phyloP scores from a whole-genome alignment of 768 basidiomycete genomes.

The Russula griseocarnosa region DNA sequence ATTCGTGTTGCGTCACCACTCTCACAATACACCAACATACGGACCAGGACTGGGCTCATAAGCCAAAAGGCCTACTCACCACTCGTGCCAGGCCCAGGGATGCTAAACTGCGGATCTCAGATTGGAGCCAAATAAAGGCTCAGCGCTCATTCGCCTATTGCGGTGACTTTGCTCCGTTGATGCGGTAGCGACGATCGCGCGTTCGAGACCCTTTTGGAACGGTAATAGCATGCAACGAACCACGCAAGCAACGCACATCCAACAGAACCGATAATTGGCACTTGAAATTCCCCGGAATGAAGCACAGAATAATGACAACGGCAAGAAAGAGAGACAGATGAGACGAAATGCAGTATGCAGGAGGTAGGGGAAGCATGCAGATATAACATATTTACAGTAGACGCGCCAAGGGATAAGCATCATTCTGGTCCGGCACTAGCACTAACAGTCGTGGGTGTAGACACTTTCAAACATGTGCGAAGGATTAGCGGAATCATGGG shows the following conservation, averaged over 20 bases:
- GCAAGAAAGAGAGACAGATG: constrained; percentile 27
- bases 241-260: constrained; percentile 12
- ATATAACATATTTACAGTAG: constrained; percentile 35
- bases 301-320: constrained; percentile 20
- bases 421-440: constrained; percentile 9
- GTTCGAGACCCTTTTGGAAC: constrained; percentile 5
- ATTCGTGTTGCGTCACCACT: neutral
- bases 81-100: neutral
- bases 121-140: neutral
- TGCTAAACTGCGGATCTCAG: constrained; percentile 21
- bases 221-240: constrained; percentile 4
- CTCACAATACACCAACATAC: neutral
- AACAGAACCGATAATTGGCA: constrained; percentile 20
- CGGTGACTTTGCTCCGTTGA: neutral
- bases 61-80: neutral
- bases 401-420: constrained; percentile 15
- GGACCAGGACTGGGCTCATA: neutral
- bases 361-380: constrained; percentile 26
- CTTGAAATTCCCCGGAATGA: constrained; percentile 23
- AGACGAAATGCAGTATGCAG: constrained; percentile 33
- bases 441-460: constrained; percentile 62
- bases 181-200: constrained; percentile 10
- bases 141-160: constrained; percentile 15
- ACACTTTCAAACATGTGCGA: constrained; percentile 35
- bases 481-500: constrained; percentile 46